phyloP scores from a whole-genome alignment of 345 rosid species.

The Rhodomyrtus tomentosa region DNA sequence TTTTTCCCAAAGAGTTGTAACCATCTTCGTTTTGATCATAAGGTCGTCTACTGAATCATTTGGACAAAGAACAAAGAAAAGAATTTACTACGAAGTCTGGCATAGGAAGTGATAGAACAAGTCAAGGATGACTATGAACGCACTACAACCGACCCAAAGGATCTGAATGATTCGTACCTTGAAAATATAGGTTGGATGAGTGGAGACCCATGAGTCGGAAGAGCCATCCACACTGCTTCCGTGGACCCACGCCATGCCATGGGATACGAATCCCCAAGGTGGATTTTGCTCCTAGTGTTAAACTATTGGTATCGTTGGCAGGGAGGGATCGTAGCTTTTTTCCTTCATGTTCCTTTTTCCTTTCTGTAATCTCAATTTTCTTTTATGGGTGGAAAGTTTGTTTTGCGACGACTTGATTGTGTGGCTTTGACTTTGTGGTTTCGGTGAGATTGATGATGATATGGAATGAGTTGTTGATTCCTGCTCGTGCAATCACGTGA shows the following conservation, averaged over 20 bases:
- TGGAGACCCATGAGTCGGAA: neutral
- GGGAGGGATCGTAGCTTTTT: neutral
- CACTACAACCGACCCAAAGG: neutral
- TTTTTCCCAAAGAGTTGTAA: neutral
- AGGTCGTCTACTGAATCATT: neutral
- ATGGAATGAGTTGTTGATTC: neutral
- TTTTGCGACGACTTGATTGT: neutral
- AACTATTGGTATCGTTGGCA: neutral
- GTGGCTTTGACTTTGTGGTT: neutral
- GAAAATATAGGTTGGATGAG: neutral
- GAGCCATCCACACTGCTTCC: constrained; percentile 1
- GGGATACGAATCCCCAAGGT: neutral
- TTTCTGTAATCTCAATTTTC: neutral
- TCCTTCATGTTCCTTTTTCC: neutral
- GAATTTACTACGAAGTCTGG: neutral
- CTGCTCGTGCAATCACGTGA: neutral
- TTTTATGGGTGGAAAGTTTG: neutral
- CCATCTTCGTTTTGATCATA: neutral
- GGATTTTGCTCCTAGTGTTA: neutral
- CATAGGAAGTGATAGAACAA: neutral
- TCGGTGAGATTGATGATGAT: neutral
- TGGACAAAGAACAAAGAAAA: neutral
- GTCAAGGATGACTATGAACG: neutral
- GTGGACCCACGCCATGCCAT: neutral
- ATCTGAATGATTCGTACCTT: neutral